Percentiles rank a stretch among this genome's conserved stretches.
phyloP scores from a whole-genome alignment of 495 filamentous ascomycete genomes.

The Gamarada debralockiae region DNA sequence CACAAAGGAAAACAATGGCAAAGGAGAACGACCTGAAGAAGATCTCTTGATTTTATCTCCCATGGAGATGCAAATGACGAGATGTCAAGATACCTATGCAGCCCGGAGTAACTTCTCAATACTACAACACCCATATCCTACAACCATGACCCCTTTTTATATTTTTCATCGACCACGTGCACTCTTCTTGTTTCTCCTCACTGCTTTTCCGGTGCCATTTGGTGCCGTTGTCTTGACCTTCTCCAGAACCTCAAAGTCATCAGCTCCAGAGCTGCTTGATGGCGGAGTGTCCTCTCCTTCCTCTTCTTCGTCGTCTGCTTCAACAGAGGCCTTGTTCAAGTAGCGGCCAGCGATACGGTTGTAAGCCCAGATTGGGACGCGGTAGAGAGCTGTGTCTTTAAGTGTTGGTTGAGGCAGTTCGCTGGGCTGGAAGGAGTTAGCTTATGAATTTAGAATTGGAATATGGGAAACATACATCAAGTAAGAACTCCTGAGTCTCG shows the following conservation, averaged over 20 bases:
- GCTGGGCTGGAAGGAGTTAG: conserved; percentile 41
- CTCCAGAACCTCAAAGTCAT: conserved; percentile 52
- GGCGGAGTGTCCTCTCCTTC: conserved; percentile 32
- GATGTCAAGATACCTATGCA: too few relatives aligned
- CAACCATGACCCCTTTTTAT: not conserved
- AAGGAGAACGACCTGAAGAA: too few relatives aligned
- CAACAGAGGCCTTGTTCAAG: conserved; percentile 31
- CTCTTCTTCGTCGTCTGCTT: conserved; percentile 31
- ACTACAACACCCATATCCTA: not conserved
- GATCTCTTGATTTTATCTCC: too few relatives aligned
- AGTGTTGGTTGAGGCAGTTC: conserved; percentile 63
- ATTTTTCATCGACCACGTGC: conserved; percentile 8
- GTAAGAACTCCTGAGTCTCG: conserved; percentile 71
- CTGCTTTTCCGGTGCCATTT: conserved; percentile 20
- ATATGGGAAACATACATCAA: conserved; percentile 58
- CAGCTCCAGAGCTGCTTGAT: conserved; percentile 41
- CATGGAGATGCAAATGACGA: too few relatives aligned
- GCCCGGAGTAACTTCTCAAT: not conserved
- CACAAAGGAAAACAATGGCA: too few relatives aligned
- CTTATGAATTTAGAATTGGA: not conserved
- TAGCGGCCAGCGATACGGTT: conserved; percentile 52
- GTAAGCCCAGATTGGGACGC: conserved; percentile 64
- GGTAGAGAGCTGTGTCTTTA: conserved; percentile 65
- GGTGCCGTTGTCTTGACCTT: conserved; percentile 35
- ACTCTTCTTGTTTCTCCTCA: conserved; percentile 19